phyloP scores from a whole-genome alignment of 2,329 filamentous ascomycete genomes.

The Lojkania enalia region DNA sequence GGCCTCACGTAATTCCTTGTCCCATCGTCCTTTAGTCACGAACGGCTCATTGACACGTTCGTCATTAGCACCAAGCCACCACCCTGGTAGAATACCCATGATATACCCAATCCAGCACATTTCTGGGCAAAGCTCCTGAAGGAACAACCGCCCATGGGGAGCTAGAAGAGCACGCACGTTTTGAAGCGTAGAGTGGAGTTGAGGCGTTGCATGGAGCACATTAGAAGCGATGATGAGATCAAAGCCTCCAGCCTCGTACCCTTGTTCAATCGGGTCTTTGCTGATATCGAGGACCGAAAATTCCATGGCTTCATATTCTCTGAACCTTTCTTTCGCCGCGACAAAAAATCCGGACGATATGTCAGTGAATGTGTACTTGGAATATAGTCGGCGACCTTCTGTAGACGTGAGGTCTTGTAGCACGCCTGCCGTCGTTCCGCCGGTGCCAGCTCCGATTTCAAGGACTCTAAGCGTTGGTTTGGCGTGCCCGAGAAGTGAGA shows the following conservation, averaged over 20 bases:
- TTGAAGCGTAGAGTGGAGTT: constrained; percentile 5
- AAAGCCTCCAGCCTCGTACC: constrained; percentile 1
- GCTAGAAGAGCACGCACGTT: constrained; percentile 12
- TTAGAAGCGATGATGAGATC: constrained; percentile 14
- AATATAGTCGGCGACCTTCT: neutral
- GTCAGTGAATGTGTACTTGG: neutral
- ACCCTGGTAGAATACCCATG: neutral
- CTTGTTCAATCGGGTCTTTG: neutral
- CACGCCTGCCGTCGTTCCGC: neutral
- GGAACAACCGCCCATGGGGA: neutral
- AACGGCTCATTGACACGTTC: neutral
- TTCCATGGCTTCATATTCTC: neutral
- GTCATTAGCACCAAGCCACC: neutral
- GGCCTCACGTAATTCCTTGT: neutral
- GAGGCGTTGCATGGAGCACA: constrained; percentile 13
- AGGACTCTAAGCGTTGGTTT: too few relatives aligned
- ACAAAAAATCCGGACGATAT: neutral
- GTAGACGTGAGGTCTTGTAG: neutral
- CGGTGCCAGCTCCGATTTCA: neutral
- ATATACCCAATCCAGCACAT: neutral
- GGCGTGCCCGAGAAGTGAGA: too few relatives aligned
- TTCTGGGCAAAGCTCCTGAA: neutral
- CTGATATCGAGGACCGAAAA: constrained; percentile 3
- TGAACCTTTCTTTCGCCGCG: neutral
- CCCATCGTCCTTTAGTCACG: neutral